Evolutionary conservation across 1,284 basidiomycete genomes (phyloP).

Genomic region (Athelia psychrophila): DNA sequence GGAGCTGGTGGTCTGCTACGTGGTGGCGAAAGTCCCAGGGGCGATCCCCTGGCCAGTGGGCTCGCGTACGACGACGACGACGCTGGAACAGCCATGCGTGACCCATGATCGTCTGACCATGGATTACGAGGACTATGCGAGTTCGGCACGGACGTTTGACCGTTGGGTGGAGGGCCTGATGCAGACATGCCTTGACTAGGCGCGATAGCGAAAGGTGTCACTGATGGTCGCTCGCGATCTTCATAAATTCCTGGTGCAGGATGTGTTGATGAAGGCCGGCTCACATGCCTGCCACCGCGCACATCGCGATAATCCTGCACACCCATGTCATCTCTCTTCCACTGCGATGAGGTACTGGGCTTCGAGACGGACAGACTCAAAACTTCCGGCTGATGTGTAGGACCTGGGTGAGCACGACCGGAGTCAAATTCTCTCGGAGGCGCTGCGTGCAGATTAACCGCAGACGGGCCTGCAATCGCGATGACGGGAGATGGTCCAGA

Average conservation of each 20-base stretch:
- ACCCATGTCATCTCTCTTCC: slow-evolving; percentile 22
- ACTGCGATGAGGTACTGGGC: slow-evolving; percentile 15
- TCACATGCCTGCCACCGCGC: slow-evolving; percentile 24
- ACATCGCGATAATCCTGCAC: slow-evolving; percentile 4
- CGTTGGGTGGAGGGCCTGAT: not conserved
- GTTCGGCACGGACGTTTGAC: slow-evolving; percentile 8
- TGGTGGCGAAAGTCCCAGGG: slow-evolving; percentile 19
- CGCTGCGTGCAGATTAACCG: slow-evolving; percentile 10
- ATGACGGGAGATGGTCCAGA: not conserved
- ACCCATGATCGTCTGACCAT: not conserved
- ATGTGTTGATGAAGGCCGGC: slow-evolving; percentile 26
- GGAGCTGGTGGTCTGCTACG: slow-evolving; percentile 14
- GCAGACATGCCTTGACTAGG: slow-evolving; percentile 23
- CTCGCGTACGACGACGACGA: not conserved
- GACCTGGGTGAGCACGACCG: not conserved
- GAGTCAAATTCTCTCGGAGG: not conserved
- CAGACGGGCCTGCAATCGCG: slow-evolving; percentile 5
- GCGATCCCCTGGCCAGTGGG: slow-evolving; percentile 3
- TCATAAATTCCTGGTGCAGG: slow-evolving; percentile 13
- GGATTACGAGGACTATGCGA: slow-evolving; percentile 10
- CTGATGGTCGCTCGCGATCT: slow-evolving; percentile 25
- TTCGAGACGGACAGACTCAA: slow-evolving; percentile 18
- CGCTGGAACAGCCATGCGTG: not conserved
- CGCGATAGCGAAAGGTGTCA: slow-evolving; percentile 28
- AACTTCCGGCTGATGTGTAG: slow-evolving; percentile 13